Conservation (phyloP, 331 rosid species). For the Saraca asoca region DNA sequence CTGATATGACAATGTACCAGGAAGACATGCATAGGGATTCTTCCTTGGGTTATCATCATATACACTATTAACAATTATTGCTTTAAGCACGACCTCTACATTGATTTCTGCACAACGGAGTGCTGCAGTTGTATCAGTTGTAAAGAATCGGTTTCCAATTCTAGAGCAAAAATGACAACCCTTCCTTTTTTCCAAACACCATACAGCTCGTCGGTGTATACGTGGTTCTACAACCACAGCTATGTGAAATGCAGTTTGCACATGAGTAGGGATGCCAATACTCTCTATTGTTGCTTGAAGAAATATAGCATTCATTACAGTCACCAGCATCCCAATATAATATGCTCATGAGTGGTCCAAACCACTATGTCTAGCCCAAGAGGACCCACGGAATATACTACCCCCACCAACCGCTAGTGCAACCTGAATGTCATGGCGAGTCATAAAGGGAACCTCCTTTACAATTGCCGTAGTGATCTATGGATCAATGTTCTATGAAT, state of each 20-base stretch:
- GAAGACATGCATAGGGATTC: constrained; percentile 80
- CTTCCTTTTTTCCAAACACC: constrained; percentile 96
- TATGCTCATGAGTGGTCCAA: constrained; percentile 96
- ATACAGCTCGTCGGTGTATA: constrained; percentile 89
- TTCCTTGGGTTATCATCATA: constrained; percentile 70
- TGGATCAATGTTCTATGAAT: constrained; percentile 81
- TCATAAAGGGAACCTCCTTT: constrained; percentile 90
- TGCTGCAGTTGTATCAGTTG: constrained; percentile 97
- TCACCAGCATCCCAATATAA: constrained; percentile 98
- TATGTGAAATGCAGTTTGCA: constrained; percentile 97
- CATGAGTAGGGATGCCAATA: constrained; percentile 93
- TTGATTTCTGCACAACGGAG: constrained; percentile 96
- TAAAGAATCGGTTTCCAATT: constrained; percentile 95
- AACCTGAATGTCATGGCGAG: constrained; percentile 95
- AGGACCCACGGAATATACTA: constrained; percentile 88
- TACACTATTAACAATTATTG: constrained; percentile 93
- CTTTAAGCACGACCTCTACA: constrained; percentile 96
- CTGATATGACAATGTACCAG: constrained; percentile 69
- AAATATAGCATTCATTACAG: constrained; percentile 96
- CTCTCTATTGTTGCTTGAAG: constrained; percentile 99
- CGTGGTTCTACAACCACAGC: constrained; percentile 98
- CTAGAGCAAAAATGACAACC: constrained; percentile 97
- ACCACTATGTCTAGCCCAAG: constrained; percentile 87
- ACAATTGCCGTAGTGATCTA: constrained; percentile 92
- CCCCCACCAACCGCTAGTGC: constrained; percentile 97